Evolutionary conservation across 2,329 filamentous ascomycete species (phyloP).

Genomic region (Furcasterigmium furcatum): DNA sequence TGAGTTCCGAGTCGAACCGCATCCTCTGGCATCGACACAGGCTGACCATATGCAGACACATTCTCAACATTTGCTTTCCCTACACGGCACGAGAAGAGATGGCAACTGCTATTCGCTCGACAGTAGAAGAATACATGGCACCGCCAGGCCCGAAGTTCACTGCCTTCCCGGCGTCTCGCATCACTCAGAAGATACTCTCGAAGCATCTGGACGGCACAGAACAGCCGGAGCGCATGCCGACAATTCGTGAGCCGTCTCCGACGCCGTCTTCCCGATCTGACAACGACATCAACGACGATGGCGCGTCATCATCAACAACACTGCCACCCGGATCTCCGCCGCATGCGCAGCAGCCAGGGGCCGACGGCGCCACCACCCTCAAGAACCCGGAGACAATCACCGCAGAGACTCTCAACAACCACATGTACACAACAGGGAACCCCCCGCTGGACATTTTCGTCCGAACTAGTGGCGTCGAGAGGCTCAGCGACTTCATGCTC

Average conservation of each 20-base stretch:
- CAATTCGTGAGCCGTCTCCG: conserved; percentile 46
- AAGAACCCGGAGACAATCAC: conserved; percentile 84
- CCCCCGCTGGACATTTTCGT: conserved; percentile 90
- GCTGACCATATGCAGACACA: conserved; percentile 32
- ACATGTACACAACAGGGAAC: conserved; percentile 83
- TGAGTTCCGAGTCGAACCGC: conserved; percentile 28
- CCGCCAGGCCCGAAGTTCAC: conserved; percentile 64
- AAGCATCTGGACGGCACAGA: conserved; percentile 52
- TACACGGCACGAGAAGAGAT: conserved; percentile 97
- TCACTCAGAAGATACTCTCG: conserved; percentile 79
- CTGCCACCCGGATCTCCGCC: conserved; percentile 51
- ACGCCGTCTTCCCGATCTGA: conserved; percentile 43
- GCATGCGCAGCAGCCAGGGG: conserved; percentile 4
- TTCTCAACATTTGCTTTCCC: conserved; percentile 93
- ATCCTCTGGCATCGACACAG: conserved; percentile 1
- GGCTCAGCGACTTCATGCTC: conserved; percentile 96
- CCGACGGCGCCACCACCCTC: conserved; percentile 19
- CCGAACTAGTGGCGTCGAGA: conserved; percentile 87
- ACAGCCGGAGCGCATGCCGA: conserved; percentile 30
- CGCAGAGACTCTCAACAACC: conserved; percentile 72
- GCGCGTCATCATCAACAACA: conserved; percentile 59
- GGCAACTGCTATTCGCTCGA: conserved; percentile 81
- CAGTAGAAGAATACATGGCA: conserved; percentile 80
- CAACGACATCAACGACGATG: conserved; percentile 42
- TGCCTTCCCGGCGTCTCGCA: conserved; percentile 83